phyloP scores from a whole-genome alignment of 2,329 filamentous ascomycete genomes.

The Diaporthe sp. region DNA sequence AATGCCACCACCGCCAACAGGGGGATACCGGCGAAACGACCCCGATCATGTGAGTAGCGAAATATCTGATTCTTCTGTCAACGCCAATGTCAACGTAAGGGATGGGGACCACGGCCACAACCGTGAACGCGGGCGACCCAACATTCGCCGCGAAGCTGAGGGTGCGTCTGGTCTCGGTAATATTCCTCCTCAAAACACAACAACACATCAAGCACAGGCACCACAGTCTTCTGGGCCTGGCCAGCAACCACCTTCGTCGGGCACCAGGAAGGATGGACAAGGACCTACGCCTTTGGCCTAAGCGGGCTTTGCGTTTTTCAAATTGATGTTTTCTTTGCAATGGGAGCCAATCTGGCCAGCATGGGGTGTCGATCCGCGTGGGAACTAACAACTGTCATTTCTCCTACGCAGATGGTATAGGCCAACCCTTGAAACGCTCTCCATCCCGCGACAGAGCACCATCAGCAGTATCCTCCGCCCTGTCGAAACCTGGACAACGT shows the following conservation, averaged over 20 bases:
- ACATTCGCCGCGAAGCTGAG: conserved; percentile 30
- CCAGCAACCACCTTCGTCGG: conserved; percentile 6
- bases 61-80: conserved; percentile 36
- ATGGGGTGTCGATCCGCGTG: neutral
- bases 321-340: neutral
- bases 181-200: conserved; percentile 27
- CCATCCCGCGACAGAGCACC: conserved; percentile 15
- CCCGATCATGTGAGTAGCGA: conserved; percentile 42
- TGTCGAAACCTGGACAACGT: conserved; percentile 18
- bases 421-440: conserved; percentile 2
- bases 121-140: conserved; percentile 19
- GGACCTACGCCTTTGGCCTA: conserved; percentile 9
- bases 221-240: neutral
- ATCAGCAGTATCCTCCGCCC: conserved; percentile 23
- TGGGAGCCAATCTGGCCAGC: conserved; percentile 13
- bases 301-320: conserved; percentile 1
- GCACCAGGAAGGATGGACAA: conserved; percentile 18
- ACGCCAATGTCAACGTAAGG: conserved; percentile 27
- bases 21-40: conserved; percentile 39
- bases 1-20: conserved; percentile 45
- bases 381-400: conserved; percentile 32
- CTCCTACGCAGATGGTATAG: conserved; percentile 41
- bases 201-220: conserved; percentile 5
- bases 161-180: conserved; percentile 39
- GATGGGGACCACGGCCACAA: conserved; percentile 9